phyloP scores from a whole-genome alignment of 1,139 yeast genomes.

The Diutina catenulata region DNA sequence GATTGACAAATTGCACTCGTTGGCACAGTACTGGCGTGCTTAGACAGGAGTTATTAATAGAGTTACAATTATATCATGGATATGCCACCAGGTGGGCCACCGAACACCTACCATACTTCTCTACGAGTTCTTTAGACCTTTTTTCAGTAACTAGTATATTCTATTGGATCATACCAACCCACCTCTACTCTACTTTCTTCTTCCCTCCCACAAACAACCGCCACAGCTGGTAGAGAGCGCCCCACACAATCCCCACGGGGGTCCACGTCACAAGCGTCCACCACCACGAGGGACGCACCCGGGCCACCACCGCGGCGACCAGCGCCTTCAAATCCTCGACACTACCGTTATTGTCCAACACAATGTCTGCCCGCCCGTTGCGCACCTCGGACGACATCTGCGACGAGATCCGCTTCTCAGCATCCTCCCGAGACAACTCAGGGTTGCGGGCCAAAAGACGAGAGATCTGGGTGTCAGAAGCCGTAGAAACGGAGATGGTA shows the following conservation, averaged over 20 bases:
- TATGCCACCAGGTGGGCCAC: neutral
- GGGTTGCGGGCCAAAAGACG: conserved; percentile 60
- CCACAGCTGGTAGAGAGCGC: neutral
- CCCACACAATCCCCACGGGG: neutral
- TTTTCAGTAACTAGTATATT: too few species aligned
- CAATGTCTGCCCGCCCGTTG: conserved; percentile 47
- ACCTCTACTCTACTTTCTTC: neutral
- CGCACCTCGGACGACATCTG: conserved; percentile 64
- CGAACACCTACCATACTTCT: neutral
- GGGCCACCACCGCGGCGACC: conserved; percentile 33
- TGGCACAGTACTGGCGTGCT: conserved; percentile 97
- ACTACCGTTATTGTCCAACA: conserved; percentile 48
- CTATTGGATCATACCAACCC: neutral
- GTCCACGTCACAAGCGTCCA: conserved; percentile 37
- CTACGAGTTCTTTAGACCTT: too few species aligned
- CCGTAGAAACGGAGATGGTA: conserved; percentile 59
- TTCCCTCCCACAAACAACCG: neutral
- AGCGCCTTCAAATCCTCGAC: conserved; percentile 35
- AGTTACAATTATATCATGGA: neutral
- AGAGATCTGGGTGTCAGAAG: conserved; percentile 41
- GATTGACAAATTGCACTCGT: conserved; percentile 84
- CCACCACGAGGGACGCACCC: conserved; percentile 36
- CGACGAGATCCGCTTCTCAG: conserved; percentile 56
- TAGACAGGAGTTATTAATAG: conserved; percentile 14
- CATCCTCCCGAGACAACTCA: conserved; percentile 54